These are phyloP conservation scores for Epichloe baconii DNA, from an alignment of 2,329 filamentous ascomycete species.

Conservation along the genomic window DNA sequence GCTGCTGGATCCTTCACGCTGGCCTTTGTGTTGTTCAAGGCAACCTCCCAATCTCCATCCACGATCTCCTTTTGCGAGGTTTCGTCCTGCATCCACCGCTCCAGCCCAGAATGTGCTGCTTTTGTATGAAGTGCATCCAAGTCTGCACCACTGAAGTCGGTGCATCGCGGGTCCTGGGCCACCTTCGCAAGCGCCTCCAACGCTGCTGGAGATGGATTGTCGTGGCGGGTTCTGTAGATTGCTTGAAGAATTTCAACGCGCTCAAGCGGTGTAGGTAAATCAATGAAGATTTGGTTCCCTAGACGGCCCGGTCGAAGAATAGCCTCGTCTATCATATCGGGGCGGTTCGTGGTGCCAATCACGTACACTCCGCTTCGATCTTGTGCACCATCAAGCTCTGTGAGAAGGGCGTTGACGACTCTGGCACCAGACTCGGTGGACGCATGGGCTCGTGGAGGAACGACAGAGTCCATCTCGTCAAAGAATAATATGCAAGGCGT, in stretches of 20 bases:
- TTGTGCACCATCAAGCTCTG: constrained; percentile 79
- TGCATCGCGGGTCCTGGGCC: constrained; percentile 54
- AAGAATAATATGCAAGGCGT: constrained; percentile 95
- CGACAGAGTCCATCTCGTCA: constrained; percentile 89
- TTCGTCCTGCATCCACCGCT: constrained; percentile 21
- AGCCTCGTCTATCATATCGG: constrained; percentile 91
- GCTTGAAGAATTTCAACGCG: constrained; percentile 76
- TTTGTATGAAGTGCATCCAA: constrained; percentile 35
- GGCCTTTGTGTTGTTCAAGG: constrained; percentile 32
- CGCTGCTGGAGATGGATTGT: constrained; percentile 28
- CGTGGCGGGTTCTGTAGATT: constrained; percentile 35
- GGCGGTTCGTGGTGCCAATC: constrained; percentile 86
- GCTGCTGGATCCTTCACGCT: constrained; percentile 35
- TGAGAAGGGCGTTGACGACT: constrained; percentile 89
- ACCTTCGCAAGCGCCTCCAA: constrained; percentile 45
- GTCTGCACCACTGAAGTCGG: constrained; percentile 63
- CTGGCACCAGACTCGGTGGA: constrained; percentile 73
- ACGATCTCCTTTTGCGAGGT: constrained; percentile 15
- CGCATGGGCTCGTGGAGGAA: constrained; percentile 66
- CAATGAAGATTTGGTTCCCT: constrained; percentile 79
- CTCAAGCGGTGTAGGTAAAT: constrained; percentile 66
- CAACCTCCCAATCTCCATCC: constrained; percentile 38
- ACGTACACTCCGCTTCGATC: constrained; percentile 80
- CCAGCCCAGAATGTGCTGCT: constrained; percentile 36
- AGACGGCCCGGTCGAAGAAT: constrained; percentile 87